These are phyloP conservation scores for Leucogyrophana mollusca DNA, from an alignment of 768 basidiomycete genomes.

Conservation along the genomic window DNA sequence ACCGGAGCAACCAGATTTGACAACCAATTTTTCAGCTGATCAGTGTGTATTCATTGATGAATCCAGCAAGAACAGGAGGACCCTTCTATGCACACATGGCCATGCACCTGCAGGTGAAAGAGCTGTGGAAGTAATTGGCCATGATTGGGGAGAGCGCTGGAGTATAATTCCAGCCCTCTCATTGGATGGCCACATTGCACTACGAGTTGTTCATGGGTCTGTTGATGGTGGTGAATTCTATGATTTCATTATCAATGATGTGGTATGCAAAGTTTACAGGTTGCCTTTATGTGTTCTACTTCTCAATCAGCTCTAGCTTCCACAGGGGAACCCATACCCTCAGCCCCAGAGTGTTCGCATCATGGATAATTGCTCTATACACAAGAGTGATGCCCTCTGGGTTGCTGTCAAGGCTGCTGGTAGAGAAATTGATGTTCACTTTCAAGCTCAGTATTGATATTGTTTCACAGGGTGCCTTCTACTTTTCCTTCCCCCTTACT, in stretches of 20 bases:
- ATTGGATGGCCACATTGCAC: conserved; percentile 33
- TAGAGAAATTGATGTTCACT: conserved; percentile 35
- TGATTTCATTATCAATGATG: conserved; percentile 35
- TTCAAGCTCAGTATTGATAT: conserved; percentile 6
- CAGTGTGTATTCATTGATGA: too few species aligned
- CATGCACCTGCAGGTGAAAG: too few species aligned
- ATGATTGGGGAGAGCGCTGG: conserved; percentile 29
- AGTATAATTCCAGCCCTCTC: conserved; percentile 35
- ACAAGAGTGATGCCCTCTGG: conserved; percentile 24
- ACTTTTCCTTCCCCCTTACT: conserved; percentile 34
- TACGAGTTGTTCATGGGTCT: conserved; percentile 28
- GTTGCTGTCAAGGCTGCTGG: conserved; percentile 9
- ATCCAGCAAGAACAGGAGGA: too few species aligned
- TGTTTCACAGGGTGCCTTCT: conserved; percentile 16
- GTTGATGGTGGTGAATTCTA: conserved; percentile 31
- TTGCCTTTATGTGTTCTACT: neutral
- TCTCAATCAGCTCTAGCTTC: conserved; percentile 13
- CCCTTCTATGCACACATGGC: too few species aligned
- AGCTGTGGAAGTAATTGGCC: conserved; percentile 3
- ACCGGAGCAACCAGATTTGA: too few species aligned
- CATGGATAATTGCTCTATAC: conserved; percentile 28
- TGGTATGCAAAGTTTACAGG: conserved; percentile 22
- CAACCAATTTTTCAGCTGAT: too few species aligned
- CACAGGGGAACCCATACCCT: conserved; percentile 27
- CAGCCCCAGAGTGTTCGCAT: conserved; percentile 21